phyloP scores from a whole-genome alignment of 2,329 filamentous ascomycete species.

The Daldinia eschscholtzii region DNA sequence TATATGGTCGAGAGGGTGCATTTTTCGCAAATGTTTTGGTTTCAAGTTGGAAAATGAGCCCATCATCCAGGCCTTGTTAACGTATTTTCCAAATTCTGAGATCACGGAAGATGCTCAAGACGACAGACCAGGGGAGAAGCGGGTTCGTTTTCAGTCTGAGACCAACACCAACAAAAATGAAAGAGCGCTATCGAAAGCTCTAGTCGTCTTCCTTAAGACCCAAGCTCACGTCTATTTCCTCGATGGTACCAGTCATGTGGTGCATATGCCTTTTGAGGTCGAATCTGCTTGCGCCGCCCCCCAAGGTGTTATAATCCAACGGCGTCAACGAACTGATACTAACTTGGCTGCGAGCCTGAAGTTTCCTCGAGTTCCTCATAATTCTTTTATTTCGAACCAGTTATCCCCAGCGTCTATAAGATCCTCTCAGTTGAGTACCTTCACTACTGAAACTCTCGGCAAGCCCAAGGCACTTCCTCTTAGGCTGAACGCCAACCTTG shows the following conservation, averaged over 20 bases:
- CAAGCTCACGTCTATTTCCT: conserved; percentile 96
- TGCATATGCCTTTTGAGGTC: conserved; percentile 95
- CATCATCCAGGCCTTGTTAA: conserved; percentile 87
- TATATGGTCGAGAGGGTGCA: conserved; percentile 88
- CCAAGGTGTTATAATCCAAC: conserved; percentile 85
- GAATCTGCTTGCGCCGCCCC: conserved; percentile 87
- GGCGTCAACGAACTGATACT: conserved; percentile 72
- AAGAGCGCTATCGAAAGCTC: conserved; percentile 68
- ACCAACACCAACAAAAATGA: conserved; percentile 54
- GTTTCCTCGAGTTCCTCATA: conserved; percentile 76
- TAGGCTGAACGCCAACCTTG: conserved; percentile 66
- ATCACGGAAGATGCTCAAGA: conserved; percentile 48
- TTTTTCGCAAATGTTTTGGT: conserved; percentile 86
- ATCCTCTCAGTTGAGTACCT: conserved; percentile 63
- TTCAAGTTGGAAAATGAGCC: conserved; percentile 89
- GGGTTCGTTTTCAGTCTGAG: conserved; percentile 53
- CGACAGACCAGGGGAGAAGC: conserved; percentile 9
- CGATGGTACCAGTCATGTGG: conserved; percentile 85
- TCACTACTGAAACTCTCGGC: conserved; percentile 69
- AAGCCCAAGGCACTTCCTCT: conserved; percentile 67
- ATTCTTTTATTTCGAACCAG: conserved; percentile 80
- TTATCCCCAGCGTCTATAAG: conserved; percentile 65
- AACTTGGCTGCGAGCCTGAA: conserved; percentile 66
- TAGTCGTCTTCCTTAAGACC: conserved; percentile 92
- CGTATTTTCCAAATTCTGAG: conserved; percentile 77